Conservation (phyloP, 208 protist species). For the Acanthamoeba lenticulata region DNA sequence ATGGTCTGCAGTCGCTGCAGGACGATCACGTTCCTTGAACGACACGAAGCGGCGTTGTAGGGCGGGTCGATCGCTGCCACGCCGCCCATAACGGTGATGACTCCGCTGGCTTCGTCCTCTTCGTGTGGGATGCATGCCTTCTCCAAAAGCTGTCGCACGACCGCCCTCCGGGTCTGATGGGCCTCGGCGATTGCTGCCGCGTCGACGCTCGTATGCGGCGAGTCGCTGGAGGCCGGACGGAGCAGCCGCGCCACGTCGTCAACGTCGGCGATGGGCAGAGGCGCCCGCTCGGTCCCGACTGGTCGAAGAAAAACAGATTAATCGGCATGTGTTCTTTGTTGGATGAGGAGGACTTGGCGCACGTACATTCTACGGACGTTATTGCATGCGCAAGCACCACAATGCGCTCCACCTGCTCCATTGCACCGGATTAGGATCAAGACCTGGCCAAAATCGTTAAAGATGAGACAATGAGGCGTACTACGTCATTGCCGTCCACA, state of each 20-base stretch:
- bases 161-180: neutral
- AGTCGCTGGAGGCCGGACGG: too few species aligned
- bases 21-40: constrained; percentile 11
- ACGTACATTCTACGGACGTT: neutral
- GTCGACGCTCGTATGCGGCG: neutral
- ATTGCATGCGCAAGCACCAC: neutral
- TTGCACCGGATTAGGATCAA: neutral
- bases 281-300: neutral
- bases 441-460: too few species aligned
- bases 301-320: neutral
- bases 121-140: neutral
- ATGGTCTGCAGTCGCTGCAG: constrained; percentile 35
- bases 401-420: neutral
- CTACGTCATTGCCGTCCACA: neutral
- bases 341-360: too few species aligned
- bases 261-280: neutral
- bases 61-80: constrained; percentile 26
- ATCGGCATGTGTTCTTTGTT: too few species aligned
- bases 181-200: neutral
- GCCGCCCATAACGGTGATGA: constrained; percentile 2
- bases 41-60: constrained; percentile 15
- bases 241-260: neutral
- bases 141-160: neutral
- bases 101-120: neutral
- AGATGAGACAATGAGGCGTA: neutral